A percentile compares a stretch with the other conserved stretches of the same genome.
Conservation (phyloP, 192 early-diverging fungal genomes). For the Linderina pennispora region DNA sequence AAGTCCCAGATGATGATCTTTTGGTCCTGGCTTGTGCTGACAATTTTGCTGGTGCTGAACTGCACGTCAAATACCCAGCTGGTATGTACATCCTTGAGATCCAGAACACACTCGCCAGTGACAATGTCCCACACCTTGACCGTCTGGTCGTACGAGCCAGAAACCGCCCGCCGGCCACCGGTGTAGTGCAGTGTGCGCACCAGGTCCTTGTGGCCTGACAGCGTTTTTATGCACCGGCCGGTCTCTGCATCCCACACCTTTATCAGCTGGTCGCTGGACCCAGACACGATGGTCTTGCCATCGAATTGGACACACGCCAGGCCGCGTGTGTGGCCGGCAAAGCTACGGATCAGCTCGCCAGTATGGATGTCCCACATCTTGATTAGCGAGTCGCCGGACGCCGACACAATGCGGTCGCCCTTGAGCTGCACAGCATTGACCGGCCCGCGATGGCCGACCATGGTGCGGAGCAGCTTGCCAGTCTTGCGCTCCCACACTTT, state of each 20-base stretch:
- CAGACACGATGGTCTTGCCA: conserved; percentile 68
- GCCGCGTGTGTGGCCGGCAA: conserved; percentile 73
- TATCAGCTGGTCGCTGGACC: conserved; percentile 77
- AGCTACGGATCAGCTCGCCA: conserved; percentile 66
- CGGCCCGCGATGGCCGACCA: conserved; percentile 83
- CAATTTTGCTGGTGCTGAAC: conserved; percentile 73
- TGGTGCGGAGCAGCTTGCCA: conserved; percentile 54
- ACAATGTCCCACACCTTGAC: conserved; percentile 92
- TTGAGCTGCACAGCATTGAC: conserved; percentile 89
- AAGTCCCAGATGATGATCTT: conserved; percentile 53
- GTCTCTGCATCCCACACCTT: conserved; percentile 73
- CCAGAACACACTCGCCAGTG: conserved; percentile 68
- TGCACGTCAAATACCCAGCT: conserved; percentile 98
- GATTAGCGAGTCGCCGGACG: conserved; percentile 75
- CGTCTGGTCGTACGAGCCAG: conserved; percentile 89
- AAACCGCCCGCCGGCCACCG: conserved; percentile 75
- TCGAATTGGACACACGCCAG: conserved; percentile 84
- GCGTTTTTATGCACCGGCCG: conserved; percentile 55
- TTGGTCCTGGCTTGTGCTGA: conserved; percentile 65
- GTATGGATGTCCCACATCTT: conserved; percentile 74
- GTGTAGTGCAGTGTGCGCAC: conserved; percentile 81
- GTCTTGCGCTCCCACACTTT: conserved; percentile 75
- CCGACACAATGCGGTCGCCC: conserved; percentile 66
- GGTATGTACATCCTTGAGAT: conserved; percentile 68
- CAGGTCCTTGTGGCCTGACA: conserved; percentile 63